Evolutionary conservation across 306 rosid genomes (phyloP), one percentile per base, ranked within the genome.

Genomic region (Rosa chinensis): DNA sequence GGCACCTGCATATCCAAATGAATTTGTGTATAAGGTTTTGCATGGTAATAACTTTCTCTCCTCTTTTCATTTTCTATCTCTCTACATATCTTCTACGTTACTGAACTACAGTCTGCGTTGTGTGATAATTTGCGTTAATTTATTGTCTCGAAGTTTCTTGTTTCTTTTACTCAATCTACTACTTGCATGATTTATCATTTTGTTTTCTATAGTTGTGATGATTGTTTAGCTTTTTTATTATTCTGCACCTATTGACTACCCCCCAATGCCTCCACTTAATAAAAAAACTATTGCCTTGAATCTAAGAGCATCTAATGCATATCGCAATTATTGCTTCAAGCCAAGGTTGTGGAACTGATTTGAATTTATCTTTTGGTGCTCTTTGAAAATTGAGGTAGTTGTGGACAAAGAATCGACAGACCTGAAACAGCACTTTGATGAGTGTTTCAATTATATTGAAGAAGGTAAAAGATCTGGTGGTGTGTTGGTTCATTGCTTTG

Each of bases 401-500:
- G 10, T 70, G 72, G 98, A 95, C 87, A 90, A 73, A 78, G 81
- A 73, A 11, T 86, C 85, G 2, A 63, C 72, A 61, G 59, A 91
- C 84, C 43, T 95, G 67, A 85, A 71, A 78, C 87, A 88, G 82
- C 79, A 89, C 88, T 95, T 95, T 82, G 72, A 90, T 5, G 90
- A 85, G 77, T 91, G 98, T 79, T 91, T 91, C 77, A 63, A 85
- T 80, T 95, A 86, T 75, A 91, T 95, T 56, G 89, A 91, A 6
- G 98, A 86, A 81, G 90, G 91, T 73, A 93, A 86, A 87, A 81
- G 86, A 59, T 78, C 77, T 5, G 91, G 90, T 45, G 81, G 84
- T n/a, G 94, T 93, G 70, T 78, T 95, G 80, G 89, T 95, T 85
- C 97, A 92, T 84, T 95, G 98, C 83, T 84, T 85, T 80, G 94